Base-by-base conservation (phyloP, 805 yeast genomes). In the Cyberlindnera sargentensis region DNA sequence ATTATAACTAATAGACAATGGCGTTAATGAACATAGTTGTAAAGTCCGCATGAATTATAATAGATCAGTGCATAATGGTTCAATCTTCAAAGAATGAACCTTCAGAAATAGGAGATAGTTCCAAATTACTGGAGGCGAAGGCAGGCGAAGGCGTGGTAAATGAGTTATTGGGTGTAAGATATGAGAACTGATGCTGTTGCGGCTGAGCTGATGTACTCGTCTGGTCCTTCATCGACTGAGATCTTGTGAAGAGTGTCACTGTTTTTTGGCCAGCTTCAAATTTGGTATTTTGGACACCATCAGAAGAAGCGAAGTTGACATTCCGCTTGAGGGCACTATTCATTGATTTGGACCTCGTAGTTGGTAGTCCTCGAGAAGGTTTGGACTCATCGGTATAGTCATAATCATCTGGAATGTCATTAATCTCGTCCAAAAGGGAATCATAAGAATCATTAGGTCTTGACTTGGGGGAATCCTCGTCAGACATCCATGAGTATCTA, bases 391-490 rank as follows among this genome's bases (percentile, higher is more conserved):
- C 36, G 9, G 46, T 48, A 31, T 39, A 47, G 20, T 51, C 64
- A 37, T 49, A 68, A 41, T 71, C 73, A 45, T 69, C 76, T 2
- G 80, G 76, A 4, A 75, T 63, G 3, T 56, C 63, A 47, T 76
- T 76, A 38, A 72, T 73, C 53, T 76, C 81, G 48, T 75, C 80
- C 23, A 76, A 43, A 11, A 71, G 59, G 23, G 67, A 66, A n/a
- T 71, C 73, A 43, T 69, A 67, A 3, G 59, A 52, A 11, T 51
- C 55, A 30, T 28, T 35, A 35, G 34, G 56, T 53, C 39, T 60
- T 11, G 30, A 10, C 8, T 28, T 7, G 10, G 39, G 44, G 9
- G 45, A 34, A 3, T 37, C 26, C 45, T 63, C 56, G 55, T 56
- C 47, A 50, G 64, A 27, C 56, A 66, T 25, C 56, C 58, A 54